These are phyloP conservation scores for Nothophytophthora sp. DNA, from an alignment of 352 stramenopile genomes.

Conservation along the genomic window DNA sequence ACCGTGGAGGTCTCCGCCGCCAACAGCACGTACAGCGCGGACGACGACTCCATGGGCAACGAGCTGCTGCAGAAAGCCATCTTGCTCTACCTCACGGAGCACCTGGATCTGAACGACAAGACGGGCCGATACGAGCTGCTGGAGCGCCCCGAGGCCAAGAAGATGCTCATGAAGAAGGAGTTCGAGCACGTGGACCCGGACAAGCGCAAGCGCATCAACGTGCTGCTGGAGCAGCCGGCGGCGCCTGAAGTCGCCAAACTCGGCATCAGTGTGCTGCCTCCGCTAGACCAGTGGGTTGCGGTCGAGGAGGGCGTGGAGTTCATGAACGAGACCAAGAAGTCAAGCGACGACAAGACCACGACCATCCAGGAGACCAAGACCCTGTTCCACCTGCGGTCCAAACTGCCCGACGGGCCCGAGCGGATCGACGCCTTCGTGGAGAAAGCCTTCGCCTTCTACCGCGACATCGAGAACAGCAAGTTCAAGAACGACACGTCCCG, in stretches of 20 bases:
- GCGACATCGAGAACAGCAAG: slow-evolving; percentile 31
- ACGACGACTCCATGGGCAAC: slow-evolving; percentile 35
- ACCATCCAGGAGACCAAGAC: slow-evolving; percentile 24
- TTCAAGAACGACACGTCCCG: slow-evolving; percentile 38
- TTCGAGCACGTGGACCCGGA: slow-evolving; percentile 12
- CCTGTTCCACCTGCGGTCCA: slow-evolving; percentile 22
- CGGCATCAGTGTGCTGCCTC: slow-evolving; percentile 34
- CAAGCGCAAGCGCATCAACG: slow-evolving; percentile 21
- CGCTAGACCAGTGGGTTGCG: slow-evolving; percentile 35
- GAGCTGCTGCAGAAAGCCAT: slow-evolving; percentile 57
- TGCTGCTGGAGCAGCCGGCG: slow-evolving; percentile 2
- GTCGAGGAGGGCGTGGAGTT: slow-evolving; percentile 43
- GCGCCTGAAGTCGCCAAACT: slow-evolving; percentile 33
- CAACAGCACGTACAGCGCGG: slow-evolving; percentile 22
- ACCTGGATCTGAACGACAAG: slow-evolving; percentile 34
- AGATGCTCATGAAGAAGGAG: slow-evolving; percentile 8
- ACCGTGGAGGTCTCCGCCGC: slow-evolving; percentile 31
- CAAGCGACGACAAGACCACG: slow-evolving; percentile 17
- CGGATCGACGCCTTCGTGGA: slow-evolving; percentile 43
- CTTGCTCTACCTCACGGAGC: slow-evolving; percentile 34
- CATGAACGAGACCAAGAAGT: slow-evolving; percentile 34
- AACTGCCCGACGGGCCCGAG: slow-evolving; percentile 16
- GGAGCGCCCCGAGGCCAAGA: slow-evolving; percentile 19
- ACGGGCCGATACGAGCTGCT: slow-evolving; percentile 44
- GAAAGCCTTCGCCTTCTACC: slow-evolving; percentile 37